Base-by-base conservation (phyloP, 257 asterid species). In the Scutellaria galericulata region DNA sequence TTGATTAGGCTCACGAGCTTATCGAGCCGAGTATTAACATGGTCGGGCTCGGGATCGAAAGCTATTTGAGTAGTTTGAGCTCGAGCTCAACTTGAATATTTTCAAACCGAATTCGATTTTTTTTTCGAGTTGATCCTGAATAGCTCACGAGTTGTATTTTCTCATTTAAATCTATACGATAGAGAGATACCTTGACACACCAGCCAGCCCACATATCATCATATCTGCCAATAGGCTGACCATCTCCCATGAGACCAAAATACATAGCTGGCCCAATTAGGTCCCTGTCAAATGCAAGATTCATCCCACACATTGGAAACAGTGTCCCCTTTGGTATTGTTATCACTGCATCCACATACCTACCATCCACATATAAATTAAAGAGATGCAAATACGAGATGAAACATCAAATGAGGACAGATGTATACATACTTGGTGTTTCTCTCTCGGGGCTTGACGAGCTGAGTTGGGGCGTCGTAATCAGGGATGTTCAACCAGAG, bases 171-270 rank as follows among this genome's bases (percentile, higher is more conserved):
- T 27, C 2, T 27, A 27, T 27, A 6, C 12, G 12, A 15, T 15
- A 5, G 5, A 53, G n/a, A 9, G 14, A n/a, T 47, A 57, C 64
- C 64, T 88, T 88, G 15, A 47, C 74, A 62, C 93, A 88, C 93
- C 93, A 88, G 56, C 93, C 93, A 72, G 93, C 93, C 93, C 93
- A 88, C 93, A 85, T 86, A 50, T 88, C 93, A 2, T 88, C 93
- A 37, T 85, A 88, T 51, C 93, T 85, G 18, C 93, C 93, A 64
- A 85, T 88, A 9, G 93, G 91, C 76, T 88, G 93, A 35, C 93
- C 93, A 75, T 88, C 93, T 9, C 91, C 93, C 93, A 88, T 88
- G 55, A 88, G 91, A 6, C 91, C 93, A 51, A 88, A 88, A 80
- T 88, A 88, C 93, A 88, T 88, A 0, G 90, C 89, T 1, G 93